A percentile compares a stretch with the other conserved stretches of the same genome.
Evolutionary conservation across 192 early-diverging fungal species (phyloP).

Genomic region (Paraglomus occultum): DNA sequence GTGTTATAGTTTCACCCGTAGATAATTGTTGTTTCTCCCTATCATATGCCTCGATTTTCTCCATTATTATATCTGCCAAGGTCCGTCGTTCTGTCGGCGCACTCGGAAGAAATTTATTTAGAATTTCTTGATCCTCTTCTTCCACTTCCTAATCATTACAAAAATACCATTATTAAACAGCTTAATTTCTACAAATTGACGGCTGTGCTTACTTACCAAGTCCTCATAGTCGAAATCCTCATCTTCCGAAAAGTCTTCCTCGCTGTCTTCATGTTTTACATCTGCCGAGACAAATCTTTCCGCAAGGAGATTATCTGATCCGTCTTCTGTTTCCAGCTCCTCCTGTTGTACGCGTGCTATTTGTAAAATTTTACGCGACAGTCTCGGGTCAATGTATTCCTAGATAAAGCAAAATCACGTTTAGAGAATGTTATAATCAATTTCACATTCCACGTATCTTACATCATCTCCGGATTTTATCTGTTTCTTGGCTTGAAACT

Average conservation of each 20-base stretch:
- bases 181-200: constrained; percentile 12
- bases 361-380: constrained; percentile 84
- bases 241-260: constrained; percentile 61
- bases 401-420: constrained; percentile 26
- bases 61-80: constrained; percentile 95
- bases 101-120: constrained; percentile 88
- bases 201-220: constrained; percentile 36
- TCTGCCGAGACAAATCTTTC: constrained; percentile 34
- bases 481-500: constrained; percentile 59
- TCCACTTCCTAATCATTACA: constrained; percentile 65
- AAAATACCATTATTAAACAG: background rate
- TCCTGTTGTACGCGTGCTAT: constrained; percentile 91
- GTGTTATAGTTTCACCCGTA: constrained; percentile 30
- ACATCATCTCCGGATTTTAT: constrained; percentile 55
- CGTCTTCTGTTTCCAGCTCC: constrained; percentile 65
- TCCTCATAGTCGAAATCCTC: constrained; percentile 73
- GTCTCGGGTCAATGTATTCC: constrained; percentile 83
- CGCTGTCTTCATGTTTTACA: constrained; percentile 51
- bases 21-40: constrained; percentile 36
- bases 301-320: constrained; percentile 6
- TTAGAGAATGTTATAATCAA: background rate
- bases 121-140: constrained; percentile 71
- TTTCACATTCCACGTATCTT: constrained; percentile 6
- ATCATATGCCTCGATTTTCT: constrained; percentile 84
- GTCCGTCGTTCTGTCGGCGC: constrained; percentile 84